phyloP scores from a whole-genome alignment of 176 grass and related monocot genomes.

The Oryza glumipatula region DNA sequence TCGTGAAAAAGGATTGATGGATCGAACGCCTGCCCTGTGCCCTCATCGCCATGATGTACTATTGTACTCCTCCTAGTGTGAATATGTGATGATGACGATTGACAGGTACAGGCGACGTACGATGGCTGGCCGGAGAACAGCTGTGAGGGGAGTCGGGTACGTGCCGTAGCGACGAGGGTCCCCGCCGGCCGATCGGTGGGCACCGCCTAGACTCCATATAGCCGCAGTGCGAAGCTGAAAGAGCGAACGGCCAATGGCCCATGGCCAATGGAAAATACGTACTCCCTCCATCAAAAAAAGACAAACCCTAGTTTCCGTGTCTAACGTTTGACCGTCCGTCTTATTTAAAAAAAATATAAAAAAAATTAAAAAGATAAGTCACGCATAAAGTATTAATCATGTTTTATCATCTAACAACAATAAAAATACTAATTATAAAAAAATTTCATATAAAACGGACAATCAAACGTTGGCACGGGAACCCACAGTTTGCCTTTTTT shows the following conservation, averaged over 20 bases:
- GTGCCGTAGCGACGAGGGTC: neutral
- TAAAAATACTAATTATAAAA: too few species aligned
- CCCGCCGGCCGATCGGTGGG: neutral
- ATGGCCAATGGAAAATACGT: neutral
- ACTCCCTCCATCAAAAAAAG: too few species aligned
- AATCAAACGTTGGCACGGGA: too few species aligned
- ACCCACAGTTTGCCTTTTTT: too few species aligned
- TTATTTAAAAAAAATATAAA: too few species aligned
- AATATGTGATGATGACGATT: neutral
- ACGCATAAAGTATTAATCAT: too few species aligned
- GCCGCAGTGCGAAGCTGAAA: neutral
- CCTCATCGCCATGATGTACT: constrained; percentile 6
- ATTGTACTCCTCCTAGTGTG: neutral
- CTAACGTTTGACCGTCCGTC: too few species aligned
- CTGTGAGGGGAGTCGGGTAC: constrained; percentile 26
- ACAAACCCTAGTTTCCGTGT: too few species aligned
- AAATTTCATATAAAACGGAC: too few species aligned
- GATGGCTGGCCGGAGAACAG: constrained; percentile 6
- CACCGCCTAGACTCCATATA: neutral
- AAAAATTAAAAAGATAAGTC: too few species aligned
- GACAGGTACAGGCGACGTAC: constrained; percentile 8
- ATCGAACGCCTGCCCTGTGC: neutral
- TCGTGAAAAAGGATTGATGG: neutral
- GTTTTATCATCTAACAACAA: too few species aligned
- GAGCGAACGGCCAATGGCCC: neutral